Evolutionary conservation across 805 yeast species (phyloP), one percentile per base, ranked within the genome.

Genomic region (Ogataea neopini): DNA sequence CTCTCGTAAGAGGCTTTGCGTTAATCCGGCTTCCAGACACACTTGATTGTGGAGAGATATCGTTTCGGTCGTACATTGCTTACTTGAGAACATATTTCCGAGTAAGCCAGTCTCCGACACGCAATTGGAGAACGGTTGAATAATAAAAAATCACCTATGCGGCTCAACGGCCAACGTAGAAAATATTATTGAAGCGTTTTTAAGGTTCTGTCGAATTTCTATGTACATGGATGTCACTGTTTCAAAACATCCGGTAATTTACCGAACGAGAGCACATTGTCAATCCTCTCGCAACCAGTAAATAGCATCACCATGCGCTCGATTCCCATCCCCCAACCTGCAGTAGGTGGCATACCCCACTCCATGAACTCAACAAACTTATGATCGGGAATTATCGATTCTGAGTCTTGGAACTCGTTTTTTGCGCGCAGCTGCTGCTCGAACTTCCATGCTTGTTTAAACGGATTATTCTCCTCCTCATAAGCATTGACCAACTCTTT

Each of bases 311-410:
- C 82, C 30, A 94, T 66, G 45, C 99, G 68, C 61, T 94, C 99
- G 17, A 94, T 75, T 0, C 99, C 99, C 50, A 96, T 70, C 0
- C 99, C 99, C 88, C 97, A 88, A 0, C 99, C 99, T 2, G 96
- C 98, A 3, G 97, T 92, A 1, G 99, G 99, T 3, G 98, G 97
- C 70, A 94, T 77, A 1, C 96, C 98, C 76, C 84, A 88, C 61
- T 88, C 92, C 91, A 94, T 83, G 13, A 84, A 79, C 36, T 78
- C 75, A 1, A 90, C 79, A 62, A 81, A 94, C 40, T 74, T 73
- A 58, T 78, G 68, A 63, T 94, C 99, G 0, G 95, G 88, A 0
- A 84, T 62, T 30, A 85, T 70, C 4, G 82, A 66, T 50, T 89
- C 96, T 4, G 61, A 57, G 58, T 87, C 95, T 3, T 75, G 67